phyloP scores from a whole-genome alignment of 1,284 basidiomycete genomes.

The Chalciporus sp. region DNA sequence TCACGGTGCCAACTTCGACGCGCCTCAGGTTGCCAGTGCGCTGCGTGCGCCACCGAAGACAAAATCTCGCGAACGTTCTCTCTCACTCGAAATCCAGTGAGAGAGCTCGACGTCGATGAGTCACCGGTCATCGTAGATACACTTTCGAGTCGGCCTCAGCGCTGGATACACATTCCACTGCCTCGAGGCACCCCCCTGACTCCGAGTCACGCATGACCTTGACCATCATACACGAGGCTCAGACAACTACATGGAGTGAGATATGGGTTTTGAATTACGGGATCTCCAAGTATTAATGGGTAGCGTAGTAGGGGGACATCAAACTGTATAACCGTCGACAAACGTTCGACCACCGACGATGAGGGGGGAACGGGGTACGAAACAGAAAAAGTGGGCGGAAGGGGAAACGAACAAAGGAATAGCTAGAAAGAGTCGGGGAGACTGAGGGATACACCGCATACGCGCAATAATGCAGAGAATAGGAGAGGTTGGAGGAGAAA shows the following conservation, averaged over 20 bases:
- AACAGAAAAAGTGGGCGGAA: not conserved
- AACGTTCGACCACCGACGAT: no score
- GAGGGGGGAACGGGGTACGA: not conserved
- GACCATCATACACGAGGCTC: not conserved
- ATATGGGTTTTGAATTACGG: constrained; percentile 11
- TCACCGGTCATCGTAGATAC: not conserved
- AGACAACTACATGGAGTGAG: no score
- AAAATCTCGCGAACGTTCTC: not conserved
- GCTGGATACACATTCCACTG: not conserved
- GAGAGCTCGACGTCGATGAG: no score
- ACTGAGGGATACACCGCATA: no score
- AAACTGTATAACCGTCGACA: no score
- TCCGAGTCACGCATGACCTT: no score
- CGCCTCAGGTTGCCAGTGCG: not conserved
- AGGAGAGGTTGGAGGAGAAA: not conserved
- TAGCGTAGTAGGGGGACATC: not conserved
- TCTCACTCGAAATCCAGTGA: not conserved
- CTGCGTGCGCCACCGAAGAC: not conserved
- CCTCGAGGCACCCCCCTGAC: not conserved
- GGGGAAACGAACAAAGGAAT: not conserved
- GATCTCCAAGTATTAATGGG: constrained; percentile 14
- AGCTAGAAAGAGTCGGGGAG: no score
- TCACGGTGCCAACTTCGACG: no score
- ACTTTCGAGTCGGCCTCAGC: not conserved
- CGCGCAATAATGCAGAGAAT: not conserved